Base-by-base conservation (phyloP, 1,284 basidiomycete species). In the Phellopilus nigrolimitatus region DNA sequence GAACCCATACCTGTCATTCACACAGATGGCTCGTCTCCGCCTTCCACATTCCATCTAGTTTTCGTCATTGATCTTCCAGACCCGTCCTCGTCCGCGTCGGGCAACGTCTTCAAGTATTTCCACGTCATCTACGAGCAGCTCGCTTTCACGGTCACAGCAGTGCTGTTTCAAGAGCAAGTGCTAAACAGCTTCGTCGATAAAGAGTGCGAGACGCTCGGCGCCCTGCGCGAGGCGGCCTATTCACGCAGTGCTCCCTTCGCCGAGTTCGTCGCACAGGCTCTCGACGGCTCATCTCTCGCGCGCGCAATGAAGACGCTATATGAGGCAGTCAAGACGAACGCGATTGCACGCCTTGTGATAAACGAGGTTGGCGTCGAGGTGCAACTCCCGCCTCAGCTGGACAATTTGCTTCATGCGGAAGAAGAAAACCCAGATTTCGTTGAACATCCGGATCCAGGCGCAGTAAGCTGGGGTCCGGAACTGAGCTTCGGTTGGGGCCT, bases 61-160 rank as follows among this genome's bases (percentile, higher is more conserved):
- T 70, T 95, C 51, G 89, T 95, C 7, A 72, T 95, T 44, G 93
- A 97, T 66, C 76, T 90, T 27, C 92, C 93, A 0, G 92, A 97
- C 67, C 88, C 91, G 3, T 88, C 84, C 3, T 89, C 85, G 6
- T 84, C 88, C 15, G 79, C 80, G 13, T 80, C 81, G 10, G 83
- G 83, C n/a, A 86, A 85, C 60, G 71, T 89, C 19, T 70, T 79
- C 51, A 81, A 81, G 64, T 89, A 91, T 61, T 88, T 91, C 60
- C 88, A 94, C 64, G 78, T 82, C 24, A 78, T 91, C 40, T 97
- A 97, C 64, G 80, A 90, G 56, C 91, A 94, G 61, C 79, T 95
- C 43, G 84, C 86, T 0, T 91, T 95, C 68, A 85, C 87, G 6
- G 74, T 93, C 56, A 90, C 92, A 1, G 94, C 93, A 2, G 91